Evolutionary conservation across 257 asterid genomes (phyloP), one percentile per base, ranked within the genome.

Genomic region (Agastache rugosa): DNA sequence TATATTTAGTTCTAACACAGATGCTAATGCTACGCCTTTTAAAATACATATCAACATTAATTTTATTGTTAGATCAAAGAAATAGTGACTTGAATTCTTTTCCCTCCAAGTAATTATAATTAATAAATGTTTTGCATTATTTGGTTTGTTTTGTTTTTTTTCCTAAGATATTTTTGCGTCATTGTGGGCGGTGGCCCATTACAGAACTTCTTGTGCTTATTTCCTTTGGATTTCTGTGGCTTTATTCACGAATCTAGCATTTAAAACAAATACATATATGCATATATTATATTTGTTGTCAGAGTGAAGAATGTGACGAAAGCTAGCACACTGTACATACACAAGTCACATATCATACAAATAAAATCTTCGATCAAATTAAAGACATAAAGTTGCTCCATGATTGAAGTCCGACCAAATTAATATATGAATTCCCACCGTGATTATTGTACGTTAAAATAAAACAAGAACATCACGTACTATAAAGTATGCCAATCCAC

Each of bases 361-460:
- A 17, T 39, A 51, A 51, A 12, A 20, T 41, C 5, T 44, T 41
- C 37, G 37, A 31, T 31, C 7, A 31, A 31, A 31, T 34, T 16
- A 19, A 20, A 54, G 75, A 54, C 51, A 51, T 51, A 69, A 68
- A 10, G 45, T 37, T 51, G 64, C 23, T n/a, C 74, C 11, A 53
- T 34, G 51, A 69, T 48, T 48, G 9, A 58, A 8, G 34, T 29
- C 34, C 34, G 34, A 29, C 34, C 37, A 31, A 31, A 31, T 31
- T 31, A 5, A 31, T 31, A 31, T 31, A 31, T 31, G 37, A 31
- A 5, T 4, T 5, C 37, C 37, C 7, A 31, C 37, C 37, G 37
- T 4, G 37, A 29, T 29, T 29, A 29, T 29, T 29, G 29, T 29
- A 8, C 11, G 8, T 37, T 7, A 8, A 37, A 37, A 37, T 37